These are phyloP conservation scores for Lactarius tabidus DNA, from an alignment of 768 basidiomycete species.

Conservation along the genomic window DNA sequence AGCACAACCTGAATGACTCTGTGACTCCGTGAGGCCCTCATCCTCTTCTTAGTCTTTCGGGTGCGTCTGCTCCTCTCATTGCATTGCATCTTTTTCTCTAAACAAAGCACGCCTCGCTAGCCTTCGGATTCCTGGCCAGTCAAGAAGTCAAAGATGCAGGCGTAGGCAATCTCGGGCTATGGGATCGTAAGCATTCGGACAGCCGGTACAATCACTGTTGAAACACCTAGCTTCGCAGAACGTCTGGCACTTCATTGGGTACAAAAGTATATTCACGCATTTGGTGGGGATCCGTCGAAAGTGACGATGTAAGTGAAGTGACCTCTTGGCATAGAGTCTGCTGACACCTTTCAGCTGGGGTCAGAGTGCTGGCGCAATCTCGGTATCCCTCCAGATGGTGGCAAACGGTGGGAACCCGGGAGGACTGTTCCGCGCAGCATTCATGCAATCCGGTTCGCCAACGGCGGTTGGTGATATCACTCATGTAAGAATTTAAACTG, in stretches of 20 bases:
- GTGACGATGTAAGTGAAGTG: conserved; percentile 47
- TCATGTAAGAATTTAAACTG: conserved; percentile 33
- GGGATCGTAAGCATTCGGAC: conserved; percentile 45
- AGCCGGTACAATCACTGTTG: not conserved
- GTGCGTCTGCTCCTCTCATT: not conserved
- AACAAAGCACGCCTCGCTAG: conserved; percentile 19
- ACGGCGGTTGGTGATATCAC: conserved; percentile 32
- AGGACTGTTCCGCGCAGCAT: conserved; percentile 39
- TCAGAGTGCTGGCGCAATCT: conserved; percentile 51
- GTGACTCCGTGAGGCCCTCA: not conserved
- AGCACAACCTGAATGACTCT: not conserved
- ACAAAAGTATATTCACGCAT: conserved; percentile 56
- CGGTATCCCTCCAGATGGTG: conserved; percentile 41
- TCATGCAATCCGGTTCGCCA: conserved; percentile 43
- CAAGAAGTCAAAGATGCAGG: conserved; percentile 50
- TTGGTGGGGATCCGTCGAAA: conserved; percentile 60
- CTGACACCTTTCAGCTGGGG: conserved; percentile 37
- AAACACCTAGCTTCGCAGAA: conserved; percentile 35
- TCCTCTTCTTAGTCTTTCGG: conserved; percentile 5
- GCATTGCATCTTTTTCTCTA: too few relatives aligned
- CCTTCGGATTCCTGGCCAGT: conserved; percentile 49
- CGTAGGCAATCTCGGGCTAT: conserved; percentile 60
- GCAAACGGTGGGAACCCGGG: conserved; percentile 37
- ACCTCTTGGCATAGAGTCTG: too few relatives aligned
- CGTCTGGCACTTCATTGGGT: conserved; percentile 59